Base-by-base conservation (phyloP, 805 yeast genomes). In the Lipomyces orientalis region DNA sequence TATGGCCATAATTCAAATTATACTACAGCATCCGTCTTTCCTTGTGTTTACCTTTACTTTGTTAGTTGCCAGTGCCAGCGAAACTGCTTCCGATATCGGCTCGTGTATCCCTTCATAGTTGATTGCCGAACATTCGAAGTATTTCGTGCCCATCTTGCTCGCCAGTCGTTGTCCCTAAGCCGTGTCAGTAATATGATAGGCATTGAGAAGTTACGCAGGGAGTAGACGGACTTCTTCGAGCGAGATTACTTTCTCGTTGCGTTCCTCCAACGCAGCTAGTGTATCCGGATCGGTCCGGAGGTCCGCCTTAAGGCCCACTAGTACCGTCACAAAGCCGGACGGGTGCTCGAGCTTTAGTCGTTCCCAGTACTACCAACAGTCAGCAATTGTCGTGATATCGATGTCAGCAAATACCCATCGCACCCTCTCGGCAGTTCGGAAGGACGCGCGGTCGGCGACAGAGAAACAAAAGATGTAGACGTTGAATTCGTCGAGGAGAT, bases 91-190 rank as follows among this genome's bases (percentile, higher is more conserved):
- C 5, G 25, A 6, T 16, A 43, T 43, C 49, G 49, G 49, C 49
- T 43, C 49, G 10, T 43, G 22, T 16, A 43, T 43, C 8, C 49
- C 49, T 16, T n/a, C 49, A 43, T 16, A 8, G 49, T 43, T 14
- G 10, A 16, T 43, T 43, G 49, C 49, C n/a, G 49, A 43, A 43
- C 49, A 43, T 43, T 43, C 49, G 9, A 43, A 43, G 49, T 43
- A 43, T 43, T 43, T 43, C 22, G n/a, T 19, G 4, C 49, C 22
- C 49, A n/a, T 43, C n/a, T 43, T 43, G 49, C 22, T n/a, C 49
- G 49, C 49, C 49, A 43, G 49, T 43, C 49, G 49, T 43, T 43
- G 49, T 43, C 49, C 49, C 49, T 43, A 43, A 22, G 22, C 22
- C 22, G n/a, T 35, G 14, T 35, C 9, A 35, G 39, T 35, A 35